phyloP scores from a whole-genome alignment of 2,329 filamentous ascomycete genomes.

The Dactylellina cionopaga region DNA sequence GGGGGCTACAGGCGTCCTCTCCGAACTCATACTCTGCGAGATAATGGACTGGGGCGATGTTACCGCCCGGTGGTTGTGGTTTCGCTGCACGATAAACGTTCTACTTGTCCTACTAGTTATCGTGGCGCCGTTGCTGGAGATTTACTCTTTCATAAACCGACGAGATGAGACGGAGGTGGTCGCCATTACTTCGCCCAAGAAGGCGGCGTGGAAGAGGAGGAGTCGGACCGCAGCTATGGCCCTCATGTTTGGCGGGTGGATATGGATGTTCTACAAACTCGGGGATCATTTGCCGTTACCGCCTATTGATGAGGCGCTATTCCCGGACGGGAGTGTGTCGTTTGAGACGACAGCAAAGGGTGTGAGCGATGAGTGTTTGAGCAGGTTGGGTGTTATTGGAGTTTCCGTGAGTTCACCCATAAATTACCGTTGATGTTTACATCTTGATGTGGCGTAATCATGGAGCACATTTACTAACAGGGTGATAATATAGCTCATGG shows the following conservation, averaged over 20 bases:
- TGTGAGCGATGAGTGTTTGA: slow-evolving; percentile 68
- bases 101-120: slow-evolving; percentile 78
- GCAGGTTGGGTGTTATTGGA: slow-evolving; percentile 82
- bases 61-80: slow-evolving; percentile 72
- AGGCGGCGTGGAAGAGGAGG: slow-evolving; percentile 70
- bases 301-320: slow-evolving; percentile 61
- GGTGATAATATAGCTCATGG: slow-evolving; percentile 73
- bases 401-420: slow-evolving; percentile 56
- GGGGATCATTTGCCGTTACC: slow-evolving; percentile 71
- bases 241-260: slow-evolving; percentile 73
- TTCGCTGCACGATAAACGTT: slow-evolving; percentile 75
- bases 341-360: slow-evolving; percentile 52
- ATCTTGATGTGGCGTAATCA: no score
- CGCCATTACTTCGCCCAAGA: slow-evolving; percentile 64
- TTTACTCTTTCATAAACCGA: slow-evolving; percentile 71
- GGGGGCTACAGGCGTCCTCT: slow-evolving; percentile 79
- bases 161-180: slow-evolving; percentile 55
- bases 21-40: slow-evolving; percentile 83
- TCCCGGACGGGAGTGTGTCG: slow-evolving; percentile 29
- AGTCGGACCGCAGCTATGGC: slow-evolving; percentile 80
- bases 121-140: slow-evolving; percentile 80
- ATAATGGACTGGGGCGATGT: slow-evolving; percentile 79
- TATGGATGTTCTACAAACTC: slow-evolving; percentile 79
- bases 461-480: no score
- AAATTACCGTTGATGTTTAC: no score